These are phyloP conservation scores for Clarkia xantiana DNA, from an alignment of 345 rosid species.

Conservation along the genomic window DNA sequence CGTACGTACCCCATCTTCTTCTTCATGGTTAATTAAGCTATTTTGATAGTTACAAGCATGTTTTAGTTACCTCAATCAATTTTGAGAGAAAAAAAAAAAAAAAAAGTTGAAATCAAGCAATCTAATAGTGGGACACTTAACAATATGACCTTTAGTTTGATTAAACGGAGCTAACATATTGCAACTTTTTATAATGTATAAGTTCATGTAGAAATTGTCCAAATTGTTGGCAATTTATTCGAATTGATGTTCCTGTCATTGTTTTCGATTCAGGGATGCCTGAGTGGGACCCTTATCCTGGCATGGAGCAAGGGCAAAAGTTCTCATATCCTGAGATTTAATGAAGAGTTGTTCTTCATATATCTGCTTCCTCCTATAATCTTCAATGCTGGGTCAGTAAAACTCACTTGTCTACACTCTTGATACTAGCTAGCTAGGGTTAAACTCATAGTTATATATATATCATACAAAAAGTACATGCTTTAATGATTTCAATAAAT, in stretches of 20 bases:
- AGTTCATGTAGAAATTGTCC: neutral
- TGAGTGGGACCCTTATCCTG: constrained; percentile 47
- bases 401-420: neutral
- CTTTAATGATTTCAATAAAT: neutral
- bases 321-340: constrained; percentile 62
- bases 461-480: neutral
- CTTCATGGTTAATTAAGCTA: too few species aligned
- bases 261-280: constrained; percentile 35
- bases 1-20: constrained; percentile 22
- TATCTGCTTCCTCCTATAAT: constrained; percentile 95
- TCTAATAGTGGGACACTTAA: too few species aligned
- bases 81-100: too few species aligned
- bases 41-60: too few species aligned
- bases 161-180: too few species aligned
- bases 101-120: too few species aligned
- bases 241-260: neutral
- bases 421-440: too few species aligned
- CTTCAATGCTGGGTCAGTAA: constrained; percentile 80
- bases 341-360: constrained; percentile 73
- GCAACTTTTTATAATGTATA: too few species aligned
- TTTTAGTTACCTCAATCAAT: too few species aligned
- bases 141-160: too few species aligned
- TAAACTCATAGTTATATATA: too few species aligned
- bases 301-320: constrained; percentile 51
- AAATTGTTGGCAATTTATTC: neutral